phyloP scores from a whole-genome alignment of 2,329 filamentous ascomycete genomes.

The Xylaria polymorpha region DNA sequence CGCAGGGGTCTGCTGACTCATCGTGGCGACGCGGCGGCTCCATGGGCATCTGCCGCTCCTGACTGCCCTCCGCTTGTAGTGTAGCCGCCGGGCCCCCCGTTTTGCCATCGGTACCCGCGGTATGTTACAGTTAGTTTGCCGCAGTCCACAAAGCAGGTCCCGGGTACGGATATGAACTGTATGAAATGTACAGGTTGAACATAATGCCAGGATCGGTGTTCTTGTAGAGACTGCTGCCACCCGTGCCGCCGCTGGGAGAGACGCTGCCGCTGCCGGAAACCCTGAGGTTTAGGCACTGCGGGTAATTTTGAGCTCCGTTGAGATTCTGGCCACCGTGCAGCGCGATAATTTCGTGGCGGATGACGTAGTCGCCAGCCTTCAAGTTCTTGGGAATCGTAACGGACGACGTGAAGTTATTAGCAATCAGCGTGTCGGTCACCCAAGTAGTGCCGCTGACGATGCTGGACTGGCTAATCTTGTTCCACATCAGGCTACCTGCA shows the following conservation, averaged over 20 bases:
- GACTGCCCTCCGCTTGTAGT: too few species aligned
- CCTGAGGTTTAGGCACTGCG: constrained; percentile 59
- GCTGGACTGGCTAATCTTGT: constrained; percentile 67
- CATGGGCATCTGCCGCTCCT: too few species aligned
- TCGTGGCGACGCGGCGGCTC: too few species aligned
- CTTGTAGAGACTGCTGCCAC: constrained; percentile 48
- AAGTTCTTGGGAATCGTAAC: constrained; percentile 58
- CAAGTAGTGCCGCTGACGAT: constrained; percentile 60
- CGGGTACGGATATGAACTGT: constrained; percentile 44
- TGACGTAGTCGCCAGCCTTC: constrained; percentile 61
- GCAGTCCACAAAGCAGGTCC: constrained; percentile 45
- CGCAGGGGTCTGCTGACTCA: too few species aligned
- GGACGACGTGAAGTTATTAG: constrained; percentile 56
- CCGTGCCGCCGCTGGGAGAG: constrained; percentile 47
- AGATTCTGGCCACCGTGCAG: constrained; percentile 56
- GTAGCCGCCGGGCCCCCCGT: too few species aligned
- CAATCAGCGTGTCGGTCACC: constrained; percentile 63
- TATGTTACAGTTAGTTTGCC: constrained; percentile 38
- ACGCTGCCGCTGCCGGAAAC: constrained; percentile 52
- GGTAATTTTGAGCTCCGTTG: constrained; percentile 56
- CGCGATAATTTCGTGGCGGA: constrained; percentile 63
- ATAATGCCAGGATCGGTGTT: constrained; percentile 46
- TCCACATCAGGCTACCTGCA: constrained; percentile 61
- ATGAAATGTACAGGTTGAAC: constrained; percentile 43
- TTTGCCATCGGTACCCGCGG: too few species aligned